Base-by-base conservation (phyloP, 257 asterid species). In the Solanum phureja region DNA sequence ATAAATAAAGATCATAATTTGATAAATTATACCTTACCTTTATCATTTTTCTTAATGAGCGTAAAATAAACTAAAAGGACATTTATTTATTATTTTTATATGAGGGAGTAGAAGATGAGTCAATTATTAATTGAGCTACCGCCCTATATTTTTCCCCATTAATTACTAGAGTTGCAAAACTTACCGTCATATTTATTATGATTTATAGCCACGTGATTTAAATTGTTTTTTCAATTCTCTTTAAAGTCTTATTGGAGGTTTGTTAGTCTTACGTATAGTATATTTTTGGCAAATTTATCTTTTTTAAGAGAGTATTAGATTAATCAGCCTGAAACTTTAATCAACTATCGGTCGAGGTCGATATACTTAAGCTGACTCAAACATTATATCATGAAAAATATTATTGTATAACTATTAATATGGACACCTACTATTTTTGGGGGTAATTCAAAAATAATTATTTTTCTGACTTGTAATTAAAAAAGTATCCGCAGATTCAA, bases 141-240 rank as follows among this genome's bases (percentile, higher is more conserved):
- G 14, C 38, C 60, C 38, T 24, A 14, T 77, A 13, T n/a, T 13
- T 24, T 38, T 24, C 24, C 56, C 62, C 64, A 77, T 77, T 42
- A 44, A 40, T 77, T 42, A 23, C 64, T 77, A 24, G 35, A n/a
- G 83, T 76, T 11, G 83, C 83, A 38, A 77, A 44, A 60, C 33
- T 44, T 44, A 77, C 8, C 9, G 13, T 42, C 23, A n/a, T 68
- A 62, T 62, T 21, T 40, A 76, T 11, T 12, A 12, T 40, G 83
- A n/a, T 44, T 40, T 42, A 44, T 77, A 42, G 12, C 37, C 64
- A 13, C 14, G 38, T 77, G 84, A 42, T 42, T 42, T n/a, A 6
- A 77, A 77, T 42, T 40, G 34, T 4, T 76, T 40, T n/a, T 77
- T 7, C 60, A 42, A 42, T 42, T 42, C 49, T 42, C 14, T 11